Evolutionary conservation across 805 yeast genomes (phyloP), one percentile per base, ranked within the genome.

Genomic region (Danielia oregonensis): DNA sequence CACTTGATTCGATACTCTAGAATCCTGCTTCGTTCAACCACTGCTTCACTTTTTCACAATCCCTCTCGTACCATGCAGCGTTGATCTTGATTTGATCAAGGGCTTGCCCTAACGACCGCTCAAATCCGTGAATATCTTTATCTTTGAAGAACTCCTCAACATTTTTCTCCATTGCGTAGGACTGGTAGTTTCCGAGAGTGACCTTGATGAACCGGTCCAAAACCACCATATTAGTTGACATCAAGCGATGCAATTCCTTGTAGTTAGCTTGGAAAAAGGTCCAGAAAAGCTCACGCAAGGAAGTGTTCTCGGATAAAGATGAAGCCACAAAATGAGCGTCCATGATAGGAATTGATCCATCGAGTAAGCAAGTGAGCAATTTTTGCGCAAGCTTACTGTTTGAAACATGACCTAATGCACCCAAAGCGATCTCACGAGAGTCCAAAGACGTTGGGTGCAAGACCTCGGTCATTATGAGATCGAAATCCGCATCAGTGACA

Each of bases 351-450:
- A 62, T 51, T 2, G 67, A 65, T 8, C 60, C 59, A 24, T 74
- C 63, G 27, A 68, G 51, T 21, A 76, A 52, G 37, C 67, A 47
- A 0, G 45, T 53, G n/a, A 78, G 44, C 30, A 74, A 55, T 30
- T 52, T 51, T 1, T 24, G 46, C 17, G 74, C 57, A 18, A 65
- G 59, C 10, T 54, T 59, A 7, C 52, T 46, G 19, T 65, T 62
- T 24, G 59, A 44, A 14, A 72, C 61, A 12, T 61, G 54, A 1
- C 86, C 85, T 29, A 80, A 55, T 0, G 85, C 72, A n/a, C 53
- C 51, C 17, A 79, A 58, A 0, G 82, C 78, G 32, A 72, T 61
- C 54, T 80, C 86, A 33, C 79, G 54, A 2, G 76, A 70, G 53
- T 79, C 85, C 33, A 78, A 66, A 5, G 82, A 58, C 2, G 70